A percentile compares a stretch with the other conserved stretches of the same genome.
These are phyloP conservation scores for Coelastrella sp. DNA, from an alignment of 139 green algal genomes.

Conservation along the genomic window DNA sequence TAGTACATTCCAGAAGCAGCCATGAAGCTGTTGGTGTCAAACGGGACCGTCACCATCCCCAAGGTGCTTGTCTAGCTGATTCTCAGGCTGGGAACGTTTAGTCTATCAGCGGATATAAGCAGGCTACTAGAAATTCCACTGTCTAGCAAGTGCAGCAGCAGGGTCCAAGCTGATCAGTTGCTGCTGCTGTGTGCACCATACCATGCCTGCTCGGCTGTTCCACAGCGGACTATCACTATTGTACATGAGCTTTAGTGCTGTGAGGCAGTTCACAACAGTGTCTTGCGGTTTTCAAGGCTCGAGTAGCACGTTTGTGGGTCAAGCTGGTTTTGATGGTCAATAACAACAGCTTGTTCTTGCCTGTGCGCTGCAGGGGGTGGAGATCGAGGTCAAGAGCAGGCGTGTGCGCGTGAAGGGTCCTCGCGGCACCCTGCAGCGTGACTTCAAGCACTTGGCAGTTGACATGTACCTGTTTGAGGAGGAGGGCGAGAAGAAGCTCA, in stretches of 20 bases:
- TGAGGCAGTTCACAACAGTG: too few relatives aligned
- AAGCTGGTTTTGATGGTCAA: neutral
- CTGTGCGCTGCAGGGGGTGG: constrained; percentile 18
- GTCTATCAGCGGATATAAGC: neutral
- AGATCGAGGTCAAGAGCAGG: constrained; percentile 70
- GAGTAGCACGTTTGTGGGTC: too few relatives aligned
- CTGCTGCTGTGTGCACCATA: neutral
- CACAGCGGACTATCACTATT: too few relatives aligned
- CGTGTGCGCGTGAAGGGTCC: constrained; percentile 78
- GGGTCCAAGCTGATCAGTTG: neutral
- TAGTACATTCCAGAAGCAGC: too few relatives aligned
- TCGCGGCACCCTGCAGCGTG: constrained; percentile 76
- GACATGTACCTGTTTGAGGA: constrained; percentile 91
- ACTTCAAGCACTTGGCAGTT: constrained; percentile 92
- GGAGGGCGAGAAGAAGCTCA: constrained; percentile 80
- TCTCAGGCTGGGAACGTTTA: too few relatives aligned
- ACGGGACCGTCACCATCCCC: constrained; percentile 73
- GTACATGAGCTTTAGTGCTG: too few relatives aligned
- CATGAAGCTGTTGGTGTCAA: constrained; percentile 87
- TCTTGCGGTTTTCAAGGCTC: too few relatives aligned
- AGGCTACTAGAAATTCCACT: too few relatives aligned
- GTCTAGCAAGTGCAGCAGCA: neutral
- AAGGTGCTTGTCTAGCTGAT: constrained; percentile 13
- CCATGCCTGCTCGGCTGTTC: too few relatives aligned
- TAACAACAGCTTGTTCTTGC: neutral